Conservation (phyloP, 371 early-diverging fungal species). For the Parasitella parasitica region DNA sequence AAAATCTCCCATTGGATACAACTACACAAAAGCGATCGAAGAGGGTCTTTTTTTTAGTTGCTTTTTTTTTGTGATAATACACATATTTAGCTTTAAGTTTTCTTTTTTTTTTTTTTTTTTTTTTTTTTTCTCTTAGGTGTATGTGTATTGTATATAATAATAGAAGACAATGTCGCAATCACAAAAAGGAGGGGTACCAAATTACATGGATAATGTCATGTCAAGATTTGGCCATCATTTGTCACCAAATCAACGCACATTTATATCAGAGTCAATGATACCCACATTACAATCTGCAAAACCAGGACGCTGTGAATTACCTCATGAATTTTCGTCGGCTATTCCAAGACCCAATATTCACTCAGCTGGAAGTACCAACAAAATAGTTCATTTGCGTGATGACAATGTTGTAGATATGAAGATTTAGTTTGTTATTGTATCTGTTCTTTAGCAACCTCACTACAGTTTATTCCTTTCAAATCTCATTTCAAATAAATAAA, state of each 20-base stretch:
- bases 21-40: neutral
- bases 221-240: conserved; percentile 32
- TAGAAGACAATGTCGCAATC: conserved; percentile 1
- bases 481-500: too few species aligned
- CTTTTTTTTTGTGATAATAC: neutral
- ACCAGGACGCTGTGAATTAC: neutral
- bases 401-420: neutral
- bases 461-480: too few species aligned
- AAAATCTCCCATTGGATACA: conserved; percentile 13
- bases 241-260: conserved; percentile 23
- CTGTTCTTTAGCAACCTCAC: too few species aligned
- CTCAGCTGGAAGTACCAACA: neutral
- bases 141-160: too few species aligned
- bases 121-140: neutral
- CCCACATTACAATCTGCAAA: conserved; percentile 17
- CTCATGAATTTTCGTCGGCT: neutral
- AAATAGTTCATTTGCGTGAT: neutral
- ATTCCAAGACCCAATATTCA: neutral
- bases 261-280: conserved; percentile 23
- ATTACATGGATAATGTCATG: conserved; percentile 27
- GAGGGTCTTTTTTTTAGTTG: neutral
- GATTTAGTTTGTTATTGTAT: too few species aligned
- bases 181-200: neutral
- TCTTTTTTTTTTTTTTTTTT: neutral
- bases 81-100: neutral